A percentile compares a stretch with the other conserved stretches of the same genome.
Evolutionary conservation across 306 rosid species (phyloP).

Genomic region (Castanea crenata): DNA sequence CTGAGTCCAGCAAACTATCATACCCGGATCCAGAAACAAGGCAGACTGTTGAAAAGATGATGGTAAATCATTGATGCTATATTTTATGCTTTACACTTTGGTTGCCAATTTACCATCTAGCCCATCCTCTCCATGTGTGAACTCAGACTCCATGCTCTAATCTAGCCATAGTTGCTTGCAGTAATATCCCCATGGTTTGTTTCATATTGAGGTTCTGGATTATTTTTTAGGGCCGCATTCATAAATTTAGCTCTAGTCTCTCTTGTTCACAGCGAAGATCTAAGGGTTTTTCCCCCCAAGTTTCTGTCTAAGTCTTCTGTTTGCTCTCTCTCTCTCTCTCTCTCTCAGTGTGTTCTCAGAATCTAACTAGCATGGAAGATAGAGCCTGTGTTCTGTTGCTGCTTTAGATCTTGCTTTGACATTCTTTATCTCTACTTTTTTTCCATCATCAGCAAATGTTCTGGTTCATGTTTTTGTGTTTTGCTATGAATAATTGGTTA

Average conservation of each 20-base stretch:
- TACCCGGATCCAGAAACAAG: conserved; percentile 90
- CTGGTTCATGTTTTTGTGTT: not conserved
- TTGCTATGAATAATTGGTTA: not conserved
- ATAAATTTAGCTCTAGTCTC: not conserved
- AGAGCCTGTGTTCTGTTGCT: not conserved
- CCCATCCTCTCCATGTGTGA: not conserved
- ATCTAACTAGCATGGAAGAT: not conserved
- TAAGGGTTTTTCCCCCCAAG: not conserved
- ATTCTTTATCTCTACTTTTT: not conserved
- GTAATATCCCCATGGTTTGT: not conserved
- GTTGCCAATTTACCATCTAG: not conserved
- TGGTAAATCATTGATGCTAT: conserved; percentile 47
- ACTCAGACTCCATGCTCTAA: not conserved
- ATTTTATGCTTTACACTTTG: not conserved
- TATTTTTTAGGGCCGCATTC: not conserved
- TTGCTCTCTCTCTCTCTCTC: not conserved
- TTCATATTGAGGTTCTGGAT: not conserved
- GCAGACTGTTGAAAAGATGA: conserved; percentile 93
- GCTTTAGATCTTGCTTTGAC: not conserved
- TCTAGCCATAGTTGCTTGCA: not conserved
- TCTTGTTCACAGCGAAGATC: not conserved
- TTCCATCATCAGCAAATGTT: not conserved
- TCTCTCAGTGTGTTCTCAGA: not conserved
- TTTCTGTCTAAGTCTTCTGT: not conserved
- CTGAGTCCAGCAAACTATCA: conserved; percentile 79